These are phyloP conservation scores for Globisporangium abappressorium DNA, from an alignment of 352 stramenopile genomes.

Conservation along the genomic window DNA sequence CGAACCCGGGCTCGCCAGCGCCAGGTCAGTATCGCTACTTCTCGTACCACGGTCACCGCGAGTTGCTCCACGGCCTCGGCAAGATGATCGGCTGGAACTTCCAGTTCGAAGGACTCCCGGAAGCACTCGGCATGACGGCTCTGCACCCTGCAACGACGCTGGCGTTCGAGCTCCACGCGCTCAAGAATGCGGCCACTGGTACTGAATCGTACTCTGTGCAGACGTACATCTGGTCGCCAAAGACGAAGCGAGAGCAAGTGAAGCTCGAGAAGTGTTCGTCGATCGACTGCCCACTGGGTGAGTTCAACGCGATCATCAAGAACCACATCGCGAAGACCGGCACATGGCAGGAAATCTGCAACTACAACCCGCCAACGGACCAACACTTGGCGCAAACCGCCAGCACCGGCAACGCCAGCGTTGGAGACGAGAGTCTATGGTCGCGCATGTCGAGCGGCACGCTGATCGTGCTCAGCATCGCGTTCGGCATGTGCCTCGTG, in stretches of 20 bases:
- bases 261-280: constrained; percentile 77
- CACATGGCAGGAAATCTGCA: constrained; percentile 82
- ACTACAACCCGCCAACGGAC: constrained; percentile 41
- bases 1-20: constrained; percentile 47
- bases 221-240: constrained; percentile 76
- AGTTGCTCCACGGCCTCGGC: constrained; percentile 70
- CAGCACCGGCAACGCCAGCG: neutral
- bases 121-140: constrained; percentile 60
- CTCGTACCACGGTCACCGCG: constrained; percentile 81
- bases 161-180: constrained; percentile 76
- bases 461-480: constrained; percentile 42
- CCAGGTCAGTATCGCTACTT: constrained; percentile 63
- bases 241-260: constrained; percentile 61
- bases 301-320: constrained; percentile 75
- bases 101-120: constrained; percentile 60
- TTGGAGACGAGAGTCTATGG: neutral
- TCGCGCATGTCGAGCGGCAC: constrained; percentile 31
- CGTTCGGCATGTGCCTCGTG: constrained; percentile 39
- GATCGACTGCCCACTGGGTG: constrained; percentile 61
- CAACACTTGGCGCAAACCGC: constrained; percentile 20
- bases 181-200: constrained; percentile 13
- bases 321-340: constrained; percentile 63
- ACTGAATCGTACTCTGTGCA: constrained; percentile 61
- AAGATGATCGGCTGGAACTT: constrained; percentile 84
- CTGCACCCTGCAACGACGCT: constrained; percentile 75